Base-by-base conservation (phyloP, 805 yeast genomes). In the Hanseniaspora occidentalis region DNA sequence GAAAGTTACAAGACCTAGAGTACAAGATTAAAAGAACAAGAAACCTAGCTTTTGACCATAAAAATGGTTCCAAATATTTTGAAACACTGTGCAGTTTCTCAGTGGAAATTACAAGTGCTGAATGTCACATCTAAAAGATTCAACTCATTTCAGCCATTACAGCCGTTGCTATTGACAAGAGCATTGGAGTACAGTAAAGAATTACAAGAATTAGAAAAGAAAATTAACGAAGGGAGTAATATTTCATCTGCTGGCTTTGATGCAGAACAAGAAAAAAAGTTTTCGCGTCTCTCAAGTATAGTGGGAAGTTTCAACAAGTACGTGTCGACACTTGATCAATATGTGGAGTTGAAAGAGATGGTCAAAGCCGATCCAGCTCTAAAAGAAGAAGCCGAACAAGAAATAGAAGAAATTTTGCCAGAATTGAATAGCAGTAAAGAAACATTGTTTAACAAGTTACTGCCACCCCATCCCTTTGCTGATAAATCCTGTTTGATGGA, bases 401-500 rank as follows among this genome's bases (percentile, higher is more conserved):
- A 88, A 52, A 50, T 84, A 4, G 64, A 62, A 1, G 51, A 58
- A 1, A 48, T 71, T 1, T 45, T 60, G 2, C 81, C 81, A 1
- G 54, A 57, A 10, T 56, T 84, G 8, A 55, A 57, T 3, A 48
- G 56, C 8, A 53, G 71, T 1, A 64, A 76, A 0, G 54, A 59
- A 2, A 58, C 61, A 24, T 60, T 84, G n/a, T 75, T 79, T 44
- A 52, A 68, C 5, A 67, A 70, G 33, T 63, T 92, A 4, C 60
- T 89, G 18, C 96, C 96, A 2, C 75, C 83, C 2, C 79, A 81
- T 47, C 78, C 76, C 35, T 83, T 81, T 56, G 71, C 79, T 3
- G 92, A 83, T n/a, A 75, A 73, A 45, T 76, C 92, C 0, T 79
- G 95, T 36, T 64, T 92, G 2, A 47, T 92, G 16, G 98, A 92